Evolutionary conservation across 163 green algal species (phyloP).

Genomic region (Volvox carteri): DNA sequence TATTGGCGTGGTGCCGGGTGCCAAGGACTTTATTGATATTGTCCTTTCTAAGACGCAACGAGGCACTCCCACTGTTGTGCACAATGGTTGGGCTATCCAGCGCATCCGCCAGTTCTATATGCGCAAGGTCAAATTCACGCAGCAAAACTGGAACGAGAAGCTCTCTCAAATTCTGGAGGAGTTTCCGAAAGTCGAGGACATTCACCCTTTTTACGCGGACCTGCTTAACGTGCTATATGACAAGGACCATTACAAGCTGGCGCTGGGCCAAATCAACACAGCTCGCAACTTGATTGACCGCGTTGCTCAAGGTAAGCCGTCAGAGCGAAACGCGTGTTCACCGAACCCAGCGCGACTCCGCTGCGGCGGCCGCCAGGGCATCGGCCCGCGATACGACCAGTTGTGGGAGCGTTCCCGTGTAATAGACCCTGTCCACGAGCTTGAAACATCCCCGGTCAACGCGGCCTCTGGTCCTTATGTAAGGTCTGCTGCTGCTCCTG

Average conservation of each 20-base stretch:
- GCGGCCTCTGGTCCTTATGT: too few relatives aligned
- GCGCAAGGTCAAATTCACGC: slow-evolving; percentile 99
- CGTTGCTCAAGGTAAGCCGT: slow-evolving; percentile 88
- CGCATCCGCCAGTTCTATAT: slow-evolving; percentile 99
- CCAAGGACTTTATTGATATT: slow-evolving; percentile 98
- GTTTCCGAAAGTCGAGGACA: slow-evolving; percentile 98
- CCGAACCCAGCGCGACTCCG: too few relatives aligned
- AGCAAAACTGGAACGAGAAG: slow-evolving; percentile 95
- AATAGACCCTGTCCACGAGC: too few relatives aligned
- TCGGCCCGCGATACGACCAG: too few relatives aligned
- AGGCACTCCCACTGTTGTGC: slow-evolving; percentile 97
- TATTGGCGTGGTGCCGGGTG: slow-evolving; percentile 93
- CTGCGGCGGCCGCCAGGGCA: too few relatives aligned
- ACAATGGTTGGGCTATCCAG: slow-evolving; percentile 96
- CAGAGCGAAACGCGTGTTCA: too few relatives aligned
- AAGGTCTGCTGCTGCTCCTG: too few relatives aligned
- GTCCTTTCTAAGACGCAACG: slow-evolving; percentile 97
- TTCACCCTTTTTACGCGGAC: slow-evolving; percentile 99
- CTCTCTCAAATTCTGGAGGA: slow-evolving; percentile 94
- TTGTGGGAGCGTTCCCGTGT: too few relatives aligned
- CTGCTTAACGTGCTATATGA: slow-evolving; percentile 99
- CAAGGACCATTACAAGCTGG: slow-evolving; percentile 99
- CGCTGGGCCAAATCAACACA: slow-evolving; percentile 96
- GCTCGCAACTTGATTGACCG: slow-evolving; percentile 95
- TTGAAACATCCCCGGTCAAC: too few relatives aligned